Evolutionary conservation across 2,329 filamentous ascomycete genomes (phyloP), one percentile per base, ranked within the genome.

Genomic region (Ceratocystis lukuohia): DNA sequence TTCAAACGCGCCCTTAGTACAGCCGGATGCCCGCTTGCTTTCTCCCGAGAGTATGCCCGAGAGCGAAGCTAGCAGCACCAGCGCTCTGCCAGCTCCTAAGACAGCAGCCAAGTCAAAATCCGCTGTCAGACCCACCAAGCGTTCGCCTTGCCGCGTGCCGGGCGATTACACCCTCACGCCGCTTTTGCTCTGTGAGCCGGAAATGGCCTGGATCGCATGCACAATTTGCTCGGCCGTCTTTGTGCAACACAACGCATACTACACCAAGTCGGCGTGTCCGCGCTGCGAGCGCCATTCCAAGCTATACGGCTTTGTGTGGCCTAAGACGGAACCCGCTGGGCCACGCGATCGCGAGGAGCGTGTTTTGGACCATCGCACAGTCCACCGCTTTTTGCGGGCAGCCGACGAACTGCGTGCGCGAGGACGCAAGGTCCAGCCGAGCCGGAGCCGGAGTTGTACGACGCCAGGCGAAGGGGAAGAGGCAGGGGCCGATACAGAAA

Each of bases 281-380:
- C 85, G 94, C 5, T 99, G 94, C 75, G 94, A 99, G 77, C 84
- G 94, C 0, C 94, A 99, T 73, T 95, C 89, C 17, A 97, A 96
- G 77, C 78, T 99, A 0, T 99, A 97, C 74, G 95, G 95, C 0
- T 96, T 89, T 73, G 81, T 88, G 67, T 99, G 94, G 94, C 94
- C 94, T 5, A 96, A 99, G 78, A 97, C 94, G 0, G 88, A 96
- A 68, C 88, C 82, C 69, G 85, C 88, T 30, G 89, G 89, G 0
- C 84, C 84, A 17, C 75, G 82, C 22, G 94, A 97, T 73, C 86
- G 83, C 67, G 85, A 88, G 70, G 82, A 86, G 73, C 77, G 85
- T 8, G 79, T 96, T 0, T 80, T 94, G 68, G 93, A 97, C 73
- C 92, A 96, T 73, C 82, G 93, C n/a, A 86, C 82, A 0, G 82